Evolutionary conservation across 2,329 filamentous ascomycete genomes (phyloP), one percentile per base, ranked within the genome.

Genomic region (Huntiella omanensis): DNA sequence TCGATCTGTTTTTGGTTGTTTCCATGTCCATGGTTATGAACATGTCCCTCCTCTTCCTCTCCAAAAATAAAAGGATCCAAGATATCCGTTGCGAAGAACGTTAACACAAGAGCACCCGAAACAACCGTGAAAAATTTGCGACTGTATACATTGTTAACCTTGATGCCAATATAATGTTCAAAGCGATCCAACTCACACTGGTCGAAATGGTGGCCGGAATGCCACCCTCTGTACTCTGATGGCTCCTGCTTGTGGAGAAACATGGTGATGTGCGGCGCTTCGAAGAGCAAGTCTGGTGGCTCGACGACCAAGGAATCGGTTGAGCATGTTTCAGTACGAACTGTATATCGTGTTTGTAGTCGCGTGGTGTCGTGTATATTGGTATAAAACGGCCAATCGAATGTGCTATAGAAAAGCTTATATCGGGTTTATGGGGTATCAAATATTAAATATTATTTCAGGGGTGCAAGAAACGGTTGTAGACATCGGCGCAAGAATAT

Each of bases 141-240:
- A 5, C 48, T 49, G 12, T 28, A 12, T 38, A 34, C 19, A 22
- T 8, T 7, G 15, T 32, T 34, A 28, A 4, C 22, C 7, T 28
- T 28, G 28, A n/a, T 32, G 36, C 13, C 12, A 17, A 13, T 7
- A 19, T 19, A 28, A 28, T 10, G 2, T 4, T 28, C 22, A 10
- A 28, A 3, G 7, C 15, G n/a, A 22, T 19, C 17, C 12, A 13
- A 32, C 43, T 35, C 44, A 49, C 48, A 49, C 32, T 40, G 48
- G 48, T 28, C 48, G 44, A 12, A 37, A n/a, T 12, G 43, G 48
- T n/a, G 44, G 8, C 8, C 48, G 35, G 16, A 49, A 49, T 7
- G 44, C 48, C 37, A 49, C 37, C 22, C 48, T 28, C 32, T 49
- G 48, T 33, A 49, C 40, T 12, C 48, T 44, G 13, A 49, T 49